A percentile compares a stretch with the other conserved stretches of the same genome.
Evolutionary conservation across 108 stramenopile genomes (phyloP).

Genomic region (Seminavis robusta): DNA sequence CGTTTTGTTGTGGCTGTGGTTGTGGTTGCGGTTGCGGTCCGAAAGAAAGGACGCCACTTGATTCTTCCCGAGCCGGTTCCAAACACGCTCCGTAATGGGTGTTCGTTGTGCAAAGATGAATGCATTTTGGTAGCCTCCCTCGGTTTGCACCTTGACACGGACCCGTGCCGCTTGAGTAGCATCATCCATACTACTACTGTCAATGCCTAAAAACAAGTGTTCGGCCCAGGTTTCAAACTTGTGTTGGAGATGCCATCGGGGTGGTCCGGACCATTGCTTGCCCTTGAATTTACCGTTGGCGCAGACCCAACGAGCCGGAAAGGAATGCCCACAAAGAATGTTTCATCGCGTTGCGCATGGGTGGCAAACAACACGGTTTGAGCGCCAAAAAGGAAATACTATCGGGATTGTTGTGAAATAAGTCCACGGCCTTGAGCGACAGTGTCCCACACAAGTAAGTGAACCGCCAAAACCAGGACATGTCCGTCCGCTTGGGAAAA

Average conservation of each 20-base stretch:
- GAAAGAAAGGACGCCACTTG: no score
- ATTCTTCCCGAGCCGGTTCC: constrained; percentile 26
- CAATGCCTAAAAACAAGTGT: constrained; percentile 39
- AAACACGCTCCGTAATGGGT: constrained; percentile 27
- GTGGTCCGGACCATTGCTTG: constrained; percentile 54
- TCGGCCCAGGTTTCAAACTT: constrained; percentile 47
- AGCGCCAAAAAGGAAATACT: constrained; percentile 41
- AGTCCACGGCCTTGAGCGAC: constrained; percentile 46
- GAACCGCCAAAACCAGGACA: constrained; percentile 50
- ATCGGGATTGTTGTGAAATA: constrained; percentile 48
- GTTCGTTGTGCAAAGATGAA: constrained; percentile 54
- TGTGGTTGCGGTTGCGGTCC: no score
- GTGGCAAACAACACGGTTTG: constrained; percentile 67
- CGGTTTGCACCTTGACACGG: constrained; percentile 20
- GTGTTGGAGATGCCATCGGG: constrained; percentile 19
- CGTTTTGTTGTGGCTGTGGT: no score
- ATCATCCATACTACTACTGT: no score
- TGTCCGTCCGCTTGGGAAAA: no score
- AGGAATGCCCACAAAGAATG: constrained; percentile 27
- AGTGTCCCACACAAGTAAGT: constrained; percentile 67
- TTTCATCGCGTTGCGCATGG: constrained; percentile 52
- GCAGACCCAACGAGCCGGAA: constrained; percentile 50
- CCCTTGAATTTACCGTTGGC: constrained; percentile 43
- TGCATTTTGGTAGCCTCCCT: constrained; percentile 60
- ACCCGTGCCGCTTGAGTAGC: constrained; percentile 1